Percentiles rank a stretch among this genome's conserved stretches.
phyloP scores from a whole-genome alignment of 495 filamentous ascomycete species.

The Hypomontagnella submonticulosa region DNA sequence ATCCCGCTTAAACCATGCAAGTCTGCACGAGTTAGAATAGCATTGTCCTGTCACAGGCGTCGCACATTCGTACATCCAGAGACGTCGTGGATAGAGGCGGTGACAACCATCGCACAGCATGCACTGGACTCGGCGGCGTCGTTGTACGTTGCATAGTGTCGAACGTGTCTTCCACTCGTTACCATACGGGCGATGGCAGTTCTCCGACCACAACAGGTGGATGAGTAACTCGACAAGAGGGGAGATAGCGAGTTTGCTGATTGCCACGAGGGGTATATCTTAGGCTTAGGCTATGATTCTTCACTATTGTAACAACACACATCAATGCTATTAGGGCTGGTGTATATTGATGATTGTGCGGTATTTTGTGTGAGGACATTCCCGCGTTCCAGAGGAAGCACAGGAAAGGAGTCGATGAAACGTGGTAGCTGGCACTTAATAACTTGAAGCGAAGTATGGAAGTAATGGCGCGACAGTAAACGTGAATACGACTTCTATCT shows the following conservation, averaged over 20 bases:
- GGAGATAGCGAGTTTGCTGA: slow-evolving; percentile 2
- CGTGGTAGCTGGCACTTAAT: neutral
- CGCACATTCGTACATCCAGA: neutral
- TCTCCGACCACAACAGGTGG: slow-evolving; percentile 4
- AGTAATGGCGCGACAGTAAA: too few species aligned
- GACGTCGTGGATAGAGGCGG: neutral
- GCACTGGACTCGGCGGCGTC: slow-evolving; percentile 6
- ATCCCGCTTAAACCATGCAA: neutral
- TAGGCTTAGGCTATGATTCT: too few species aligned
- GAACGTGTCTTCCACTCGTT: slow-evolving; percentile 4
- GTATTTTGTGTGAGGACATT: too few species aligned
- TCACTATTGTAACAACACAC: too few species aligned
- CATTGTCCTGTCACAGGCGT: neutral
- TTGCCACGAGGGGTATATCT: neutral
- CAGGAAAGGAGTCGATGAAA: neutral
- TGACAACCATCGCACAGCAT: neutral
- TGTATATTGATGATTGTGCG: neutral
- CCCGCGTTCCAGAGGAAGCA: too few species aligned
- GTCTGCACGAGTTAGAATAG: neutral
- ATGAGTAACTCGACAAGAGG: neutral
- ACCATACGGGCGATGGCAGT: slow-evolving; percentile 18
- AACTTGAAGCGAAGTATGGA: too few species aligned
- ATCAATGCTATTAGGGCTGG: neutral
- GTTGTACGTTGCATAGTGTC: neutral
- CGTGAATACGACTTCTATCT: too few species aligned